Conservation (phyloP, 345 rosid genomes). For the Toxicodendron radicans region DNA sequence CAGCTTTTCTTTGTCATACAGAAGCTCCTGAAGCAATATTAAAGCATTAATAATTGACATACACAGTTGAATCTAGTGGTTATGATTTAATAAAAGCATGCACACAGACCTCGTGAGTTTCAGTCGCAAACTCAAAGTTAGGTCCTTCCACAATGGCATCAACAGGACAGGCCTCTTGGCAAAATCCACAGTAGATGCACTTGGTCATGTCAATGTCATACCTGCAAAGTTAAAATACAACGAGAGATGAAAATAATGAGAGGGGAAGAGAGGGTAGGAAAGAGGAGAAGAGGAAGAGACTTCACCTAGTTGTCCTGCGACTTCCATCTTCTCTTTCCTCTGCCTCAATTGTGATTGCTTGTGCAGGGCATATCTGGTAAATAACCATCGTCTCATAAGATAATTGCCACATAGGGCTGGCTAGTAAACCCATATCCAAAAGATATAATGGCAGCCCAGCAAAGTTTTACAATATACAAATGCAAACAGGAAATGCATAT, state of each 20-base stretch:
- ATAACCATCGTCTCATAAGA: constrained; percentile 17
- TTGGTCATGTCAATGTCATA: constrained; percentile 97
- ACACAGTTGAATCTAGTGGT: neutral
- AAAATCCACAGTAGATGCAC: constrained; percentile 96
- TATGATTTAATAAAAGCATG: neutral
- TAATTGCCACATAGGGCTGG: constrained; percentile 7
- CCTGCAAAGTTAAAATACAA: constrained; percentile 38
- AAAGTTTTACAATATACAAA: neutral
- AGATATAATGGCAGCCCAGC: neutral
- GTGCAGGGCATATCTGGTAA: constrained; percentile 90
- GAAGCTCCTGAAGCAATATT: constrained; percentile 61
- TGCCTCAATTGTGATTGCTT: constrained; percentile 97
- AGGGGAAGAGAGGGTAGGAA: neutral
- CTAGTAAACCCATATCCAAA: constrained; percentile 8
- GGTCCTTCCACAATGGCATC: constrained; percentile 99
- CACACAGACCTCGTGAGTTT: constrained; percentile 83
- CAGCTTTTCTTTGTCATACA: constrained; percentile 94
- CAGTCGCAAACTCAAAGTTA: constrained; percentile 92
- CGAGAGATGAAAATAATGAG: neutral
- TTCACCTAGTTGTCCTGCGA: constrained; percentile 92
- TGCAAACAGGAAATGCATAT: neutral
- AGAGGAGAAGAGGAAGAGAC: constrained; percentile 4
- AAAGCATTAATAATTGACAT: neutral
- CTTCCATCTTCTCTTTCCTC: constrained; percentile 99
- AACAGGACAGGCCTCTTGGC: constrained; percentile 99